A percentile compares a stretch with the other conserved stretches of the same genome.
Evolutionary conservation across 805 yeast species (phyloP).

Genomic region (Yarrowia divulgata): DNA sequence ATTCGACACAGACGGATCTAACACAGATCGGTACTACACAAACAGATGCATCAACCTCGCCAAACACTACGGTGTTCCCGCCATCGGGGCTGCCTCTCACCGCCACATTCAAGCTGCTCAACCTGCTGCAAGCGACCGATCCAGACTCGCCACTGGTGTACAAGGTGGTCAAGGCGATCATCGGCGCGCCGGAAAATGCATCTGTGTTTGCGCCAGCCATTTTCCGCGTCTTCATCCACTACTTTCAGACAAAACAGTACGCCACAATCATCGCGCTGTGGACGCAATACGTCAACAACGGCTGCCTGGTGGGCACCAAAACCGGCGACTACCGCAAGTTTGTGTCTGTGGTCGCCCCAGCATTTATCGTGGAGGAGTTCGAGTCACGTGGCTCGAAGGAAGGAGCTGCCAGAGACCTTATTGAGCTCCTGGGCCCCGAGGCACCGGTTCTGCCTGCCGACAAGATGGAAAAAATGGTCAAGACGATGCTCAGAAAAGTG

Average conservation of each 20-base stretch:
- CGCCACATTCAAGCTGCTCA: conserved; percentile 5
- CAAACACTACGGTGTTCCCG: not conserved
- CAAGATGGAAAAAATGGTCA: conserved; percentile 1
- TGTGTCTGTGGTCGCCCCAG: conserved; percentile 18
- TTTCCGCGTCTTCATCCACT: conserved; percentile 4
- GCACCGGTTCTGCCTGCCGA: not conserved
- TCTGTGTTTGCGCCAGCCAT: conserved; percentile 20
- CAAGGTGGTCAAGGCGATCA: not conserved
- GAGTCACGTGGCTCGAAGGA: conserved; percentile 16
- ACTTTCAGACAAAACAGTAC: not conserved
- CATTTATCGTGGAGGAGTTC: conserved; percentile 17
- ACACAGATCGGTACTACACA: too few relatives aligned
- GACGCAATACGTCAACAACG: conserved; percentile 13
- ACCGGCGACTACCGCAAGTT: conserved; percentile 18
- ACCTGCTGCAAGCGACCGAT: conserved; percentile 10
- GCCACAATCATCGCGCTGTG: not conserved
- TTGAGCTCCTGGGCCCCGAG: conserved; percentile 22
- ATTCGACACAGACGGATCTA: not conserved
- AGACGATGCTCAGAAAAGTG: not conserved
- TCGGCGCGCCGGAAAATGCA: not conserved
- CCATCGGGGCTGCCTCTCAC: not conserved
- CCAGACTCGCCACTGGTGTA: conserved; percentile 5
- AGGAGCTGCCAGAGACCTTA: conserved; percentile 16
- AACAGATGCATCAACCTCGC: too few relatives aligned
- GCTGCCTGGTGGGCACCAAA: conserved; percentile 5